phyloP scores from a whole-genome alignment of 768 basidiomycete genomes.

The Podaxis carcinomalis region DNA sequence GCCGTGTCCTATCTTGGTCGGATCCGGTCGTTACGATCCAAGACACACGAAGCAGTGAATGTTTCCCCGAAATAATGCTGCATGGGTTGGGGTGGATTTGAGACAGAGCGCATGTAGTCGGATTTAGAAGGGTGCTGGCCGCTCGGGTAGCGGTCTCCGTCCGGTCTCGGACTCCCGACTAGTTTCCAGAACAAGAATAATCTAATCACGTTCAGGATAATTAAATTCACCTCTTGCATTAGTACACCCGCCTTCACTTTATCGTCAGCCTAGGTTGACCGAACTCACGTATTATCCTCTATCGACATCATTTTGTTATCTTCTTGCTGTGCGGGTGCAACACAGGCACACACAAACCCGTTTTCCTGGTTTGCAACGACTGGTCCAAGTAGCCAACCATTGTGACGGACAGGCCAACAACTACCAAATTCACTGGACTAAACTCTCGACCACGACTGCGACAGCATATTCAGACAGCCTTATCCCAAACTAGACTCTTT shows the following conservation, averaged over 20 bases:
- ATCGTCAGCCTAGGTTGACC: neutral
- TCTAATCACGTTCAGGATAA: conserved; percentile 2
- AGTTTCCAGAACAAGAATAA: neutral
- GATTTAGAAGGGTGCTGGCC: too few relatives aligned
- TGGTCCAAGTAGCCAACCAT: neutral
- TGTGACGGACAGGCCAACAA: neutral
- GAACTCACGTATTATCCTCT: neutral
- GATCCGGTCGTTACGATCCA: too few relatives aligned
- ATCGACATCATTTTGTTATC: neutral
- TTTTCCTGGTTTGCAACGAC: neutral
- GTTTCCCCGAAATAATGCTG: too few relatives aligned
- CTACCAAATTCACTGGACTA: neutral
- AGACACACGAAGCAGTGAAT: too few relatives aligned
- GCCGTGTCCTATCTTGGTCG: neutral
- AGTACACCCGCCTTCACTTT: neutral
- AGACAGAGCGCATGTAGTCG: too few relatives aligned
- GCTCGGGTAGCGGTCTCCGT: too few relatives aligned
- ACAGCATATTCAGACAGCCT: neutral
- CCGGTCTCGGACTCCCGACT: neutral
- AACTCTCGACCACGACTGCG: neutral
- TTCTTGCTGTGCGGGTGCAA: neutral
- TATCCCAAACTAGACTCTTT: neutral
- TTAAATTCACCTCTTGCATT: too few relatives aligned
- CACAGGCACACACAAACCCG: neutral
- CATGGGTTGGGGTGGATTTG: too few relatives aligned